Conservation (phyloP, 495 filamentous ascomycete species). For the Aspergillus funiculosus region DNA sequence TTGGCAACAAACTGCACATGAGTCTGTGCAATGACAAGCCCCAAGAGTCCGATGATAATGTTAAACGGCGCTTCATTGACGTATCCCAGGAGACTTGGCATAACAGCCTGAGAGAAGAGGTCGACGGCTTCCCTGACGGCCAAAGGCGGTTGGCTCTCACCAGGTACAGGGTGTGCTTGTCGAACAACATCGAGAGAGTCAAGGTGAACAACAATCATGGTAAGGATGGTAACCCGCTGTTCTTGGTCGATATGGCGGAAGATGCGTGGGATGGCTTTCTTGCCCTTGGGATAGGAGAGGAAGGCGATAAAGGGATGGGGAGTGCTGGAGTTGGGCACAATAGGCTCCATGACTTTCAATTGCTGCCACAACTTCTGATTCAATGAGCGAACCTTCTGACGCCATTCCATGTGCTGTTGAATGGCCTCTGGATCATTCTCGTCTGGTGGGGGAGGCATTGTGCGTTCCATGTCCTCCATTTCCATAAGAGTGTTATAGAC, state of each 20-base stretch:
- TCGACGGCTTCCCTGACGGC: conserved; percentile 85
- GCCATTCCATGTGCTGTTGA: conserved; percentile 66
- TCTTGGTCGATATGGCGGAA: conserved; percentile 90
- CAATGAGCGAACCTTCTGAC: conserved; percentile 59
- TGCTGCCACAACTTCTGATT: conserved; percentile 76
- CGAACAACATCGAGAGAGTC: conserved; percentile 87
- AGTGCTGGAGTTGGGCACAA: conserved; percentile 60
- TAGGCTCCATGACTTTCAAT: conserved; percentile 86
- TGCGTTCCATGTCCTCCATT: conserved; percentile 90
- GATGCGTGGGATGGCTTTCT: conserved; percentile 88
- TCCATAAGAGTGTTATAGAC: conserved; percentile 85
- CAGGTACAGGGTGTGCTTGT: conserved; percentile 60
- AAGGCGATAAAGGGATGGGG: conserved; percentile 96
- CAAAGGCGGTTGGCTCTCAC: conserved; percentile 61
- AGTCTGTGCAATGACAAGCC: conserved; percentile 72
- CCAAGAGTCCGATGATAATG: conserved; percentile 82
- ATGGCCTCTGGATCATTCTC: conserved; percentile 60
- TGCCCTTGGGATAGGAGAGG: conserved; percentile 90
- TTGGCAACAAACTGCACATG: conserved; percentile 73
- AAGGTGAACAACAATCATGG: conserved; percentile 91
- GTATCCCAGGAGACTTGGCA: conserved; percentile 81
- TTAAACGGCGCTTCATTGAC: conserved; percentile 85
- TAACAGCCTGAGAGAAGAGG: conserved; percentile 77
- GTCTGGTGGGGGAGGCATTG: conserved; percentile 62
- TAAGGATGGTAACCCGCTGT: conserved; percentile 88